Evolutionary conservation across 2,329 filamentous ascomycete genomes (phyloP), one percentile per base, ranked within the genome.

Genomic region (Alternaria novae-zelandiae): DNA sequence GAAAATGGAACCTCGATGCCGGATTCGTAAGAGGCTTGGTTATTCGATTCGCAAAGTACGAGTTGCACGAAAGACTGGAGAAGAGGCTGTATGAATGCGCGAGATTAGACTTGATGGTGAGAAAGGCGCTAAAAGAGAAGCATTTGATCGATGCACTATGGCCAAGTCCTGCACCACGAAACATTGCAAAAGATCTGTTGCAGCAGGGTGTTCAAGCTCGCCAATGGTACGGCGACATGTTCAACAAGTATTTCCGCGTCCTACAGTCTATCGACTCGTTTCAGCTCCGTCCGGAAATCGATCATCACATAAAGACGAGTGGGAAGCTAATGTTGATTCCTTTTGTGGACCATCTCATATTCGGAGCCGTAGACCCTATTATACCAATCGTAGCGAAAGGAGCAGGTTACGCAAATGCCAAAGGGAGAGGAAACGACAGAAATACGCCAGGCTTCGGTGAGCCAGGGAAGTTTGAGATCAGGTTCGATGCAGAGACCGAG

Each of bases 141-240:
- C 75, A 78, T 63, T 51, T 80, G 6, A 76, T 80, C 17, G 76
- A 80, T 61, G 68, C 69, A 6, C 50, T 80, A 4, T 80, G 78
- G 78, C 78, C 78, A 1, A 73, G 70, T 30, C 75, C 75, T 0
- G 75, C 75, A 12, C 75, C 74, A 2, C 66, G 69, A 4, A 73
- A 70, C 25, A 59, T 76, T 3, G 55, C 70, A 5, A 67, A 72
- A 9, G 77, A 78, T 30, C 20, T 78, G 32, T 55, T 78, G 8
- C 64, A 73, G 11, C 77, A 79, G 28, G 78, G 77, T 28, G 73
- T 77, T 2, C 72, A 77, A 51, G 75, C 78, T 2, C 63, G 78
- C 10, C 66, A 68, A 32, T 80, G 77, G 77, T 80, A 78, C 59
- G 76, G 76, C 28, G 77, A 79, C 54, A 80, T 80, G 78, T 79